Conservation (phyloP, 345 rosid genomes). For the Syzygium jambos region DNA sequence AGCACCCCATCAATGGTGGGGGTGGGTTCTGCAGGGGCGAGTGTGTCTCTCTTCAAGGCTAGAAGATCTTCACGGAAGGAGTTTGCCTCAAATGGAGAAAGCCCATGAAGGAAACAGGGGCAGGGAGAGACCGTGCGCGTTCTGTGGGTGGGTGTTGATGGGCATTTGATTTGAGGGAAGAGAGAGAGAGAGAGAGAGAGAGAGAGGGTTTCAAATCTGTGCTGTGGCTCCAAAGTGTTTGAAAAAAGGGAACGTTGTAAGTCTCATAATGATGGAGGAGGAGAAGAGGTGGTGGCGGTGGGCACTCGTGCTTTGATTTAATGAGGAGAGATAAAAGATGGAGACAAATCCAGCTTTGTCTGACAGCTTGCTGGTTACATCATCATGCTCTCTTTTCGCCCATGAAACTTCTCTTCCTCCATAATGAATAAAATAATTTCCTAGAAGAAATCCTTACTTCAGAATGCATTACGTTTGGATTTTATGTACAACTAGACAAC, state of each 20-base stretch:
- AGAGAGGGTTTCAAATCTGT: constrained; percentile 61
- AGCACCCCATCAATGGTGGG: constrained; percentile 56
- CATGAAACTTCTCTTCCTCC: background rate
- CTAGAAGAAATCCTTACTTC: background rate
- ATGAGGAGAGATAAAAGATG: background rate
- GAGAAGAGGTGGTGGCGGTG: background rate
- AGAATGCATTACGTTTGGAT: accelerated
- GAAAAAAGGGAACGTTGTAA: constrained; percentile 2
- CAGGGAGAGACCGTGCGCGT: background rate
- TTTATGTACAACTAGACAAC: background rate
- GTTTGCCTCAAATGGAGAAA: background rate
- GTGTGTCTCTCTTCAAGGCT: background rate
- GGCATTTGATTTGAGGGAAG: background rate
- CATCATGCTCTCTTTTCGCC: background rate
- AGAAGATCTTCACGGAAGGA: background rate
- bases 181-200: background rate
- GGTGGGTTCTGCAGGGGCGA: background rate
- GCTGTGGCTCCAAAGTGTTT: constrained; percentile 17
- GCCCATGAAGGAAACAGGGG: background rate
- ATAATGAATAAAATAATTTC: accelerated
- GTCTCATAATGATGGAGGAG: background rate
- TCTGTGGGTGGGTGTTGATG: background rate
- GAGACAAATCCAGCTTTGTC: background rate
- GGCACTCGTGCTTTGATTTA: background rate
- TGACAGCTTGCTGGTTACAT: background rate